Conservation (phyloP, 768 basidiomycete genomes). For the Galerina marginata region DNA sequence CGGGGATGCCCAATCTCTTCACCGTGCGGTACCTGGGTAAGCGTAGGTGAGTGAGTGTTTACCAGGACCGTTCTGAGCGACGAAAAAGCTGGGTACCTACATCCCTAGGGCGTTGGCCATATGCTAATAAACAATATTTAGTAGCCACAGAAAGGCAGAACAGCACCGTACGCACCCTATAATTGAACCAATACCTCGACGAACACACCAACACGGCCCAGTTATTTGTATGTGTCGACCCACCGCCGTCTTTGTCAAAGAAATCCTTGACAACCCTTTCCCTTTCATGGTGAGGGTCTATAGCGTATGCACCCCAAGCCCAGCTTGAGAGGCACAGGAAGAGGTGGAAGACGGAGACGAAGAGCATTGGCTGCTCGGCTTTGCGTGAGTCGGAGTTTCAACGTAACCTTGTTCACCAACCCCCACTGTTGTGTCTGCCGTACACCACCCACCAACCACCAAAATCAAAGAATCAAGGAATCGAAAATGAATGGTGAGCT, state of each 20-base stretch:
- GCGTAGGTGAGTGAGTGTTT: background rate
- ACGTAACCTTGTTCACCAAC: slow-evolving; percentile 24
- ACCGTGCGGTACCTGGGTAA: slow-evolving; percentile 90
- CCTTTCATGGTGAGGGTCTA: slow-evolving; percentile 24
- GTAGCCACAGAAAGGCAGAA: background rate
- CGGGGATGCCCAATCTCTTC: slow-evolving; percentile 96
- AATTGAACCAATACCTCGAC: slow-evolving; percentile 98
- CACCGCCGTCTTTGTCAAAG: slow-evolving; percentile 45
- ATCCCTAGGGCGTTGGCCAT: slow-evolving; percentile 99
- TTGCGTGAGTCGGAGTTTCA: slow-evolving; percentile 18
- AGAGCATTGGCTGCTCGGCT: slow-evolving; percentile 29
- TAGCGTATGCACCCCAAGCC: slow-evolving; percentile 34
- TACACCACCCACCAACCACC: background rate
- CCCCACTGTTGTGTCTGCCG: slow-evolving; percentile 18
- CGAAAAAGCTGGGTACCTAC: slow-evolving; percentile 45
- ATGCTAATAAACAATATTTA: slow-evolving; percentile 60
- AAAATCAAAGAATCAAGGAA: slow-evolving; percentile 12
- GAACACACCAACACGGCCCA: slow-evolving; percentile 98
- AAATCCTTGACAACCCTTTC: slow-evolving; percentile 50
- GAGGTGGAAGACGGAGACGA: slow-evolving; percentile 32
- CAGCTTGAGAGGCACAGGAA: slow-evolving; percentile 42
- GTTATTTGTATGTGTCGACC: slow-evolving; percentile 87
- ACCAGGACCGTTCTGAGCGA: background rate
- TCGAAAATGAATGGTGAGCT: slow-evolving; percentile 29
- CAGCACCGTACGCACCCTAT: slow-evolving; percentile 65